Conservation (phyloP, 352 stramenopile species). For the Phytophthora brassicae region DNA sequence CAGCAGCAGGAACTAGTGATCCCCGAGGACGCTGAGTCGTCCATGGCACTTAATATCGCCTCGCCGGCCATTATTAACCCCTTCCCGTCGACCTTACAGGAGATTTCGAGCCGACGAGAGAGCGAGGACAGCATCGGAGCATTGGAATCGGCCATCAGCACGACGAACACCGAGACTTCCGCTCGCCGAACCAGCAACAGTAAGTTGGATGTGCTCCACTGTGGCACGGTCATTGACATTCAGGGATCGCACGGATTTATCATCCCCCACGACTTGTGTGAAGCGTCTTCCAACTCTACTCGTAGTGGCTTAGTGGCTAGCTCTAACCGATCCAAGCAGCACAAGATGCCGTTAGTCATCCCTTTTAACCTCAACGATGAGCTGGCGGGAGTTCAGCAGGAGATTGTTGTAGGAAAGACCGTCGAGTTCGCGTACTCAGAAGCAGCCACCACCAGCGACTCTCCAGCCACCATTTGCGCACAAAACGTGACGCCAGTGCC, state of each 20-base stretch:
- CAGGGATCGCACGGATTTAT: constrained; percentile 74
- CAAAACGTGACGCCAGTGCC: constrained; percentile 64
- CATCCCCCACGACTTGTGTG: constrained; percentile 68
- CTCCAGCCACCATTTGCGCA: constrained; percentile 41
- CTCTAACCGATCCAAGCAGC: constrained; percentile 23
- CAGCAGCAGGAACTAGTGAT: constrained; percentile 22
- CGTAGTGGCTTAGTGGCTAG: constrained; percentile 12
- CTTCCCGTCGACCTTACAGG: constrained; percentile 13
- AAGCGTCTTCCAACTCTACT: constrained; percentile 17
- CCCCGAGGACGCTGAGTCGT: constrained; percentile 21
- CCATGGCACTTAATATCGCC: constrained; percentile 45
- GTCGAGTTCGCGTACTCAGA: constrained; percentile 65
- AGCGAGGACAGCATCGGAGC: constrained; percentile 38
- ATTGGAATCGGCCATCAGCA: constrained; percentile 30
- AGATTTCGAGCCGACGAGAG: constrained; percentile 31
- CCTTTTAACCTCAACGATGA: constrained; percentile 64
- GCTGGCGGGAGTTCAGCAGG: constrained; percentile 37
- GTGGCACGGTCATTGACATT: constrained; percentile 77
- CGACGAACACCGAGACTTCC: constrained; percentile 14
- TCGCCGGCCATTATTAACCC: constrained; percentile 37
- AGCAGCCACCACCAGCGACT: constrained; percentile 20
- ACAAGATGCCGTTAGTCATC: constrained; percentile 68
- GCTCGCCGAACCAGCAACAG: constrained; percentile 24
- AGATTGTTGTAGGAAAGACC: constrained; percentile 65
- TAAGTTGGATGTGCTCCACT: constrained; percentile 73